These are phyloP conservation scores for Triticum urartu DNA, from an alignment of 176 grass and related monocot genomes.

Conservation along the genomic window DNA sequence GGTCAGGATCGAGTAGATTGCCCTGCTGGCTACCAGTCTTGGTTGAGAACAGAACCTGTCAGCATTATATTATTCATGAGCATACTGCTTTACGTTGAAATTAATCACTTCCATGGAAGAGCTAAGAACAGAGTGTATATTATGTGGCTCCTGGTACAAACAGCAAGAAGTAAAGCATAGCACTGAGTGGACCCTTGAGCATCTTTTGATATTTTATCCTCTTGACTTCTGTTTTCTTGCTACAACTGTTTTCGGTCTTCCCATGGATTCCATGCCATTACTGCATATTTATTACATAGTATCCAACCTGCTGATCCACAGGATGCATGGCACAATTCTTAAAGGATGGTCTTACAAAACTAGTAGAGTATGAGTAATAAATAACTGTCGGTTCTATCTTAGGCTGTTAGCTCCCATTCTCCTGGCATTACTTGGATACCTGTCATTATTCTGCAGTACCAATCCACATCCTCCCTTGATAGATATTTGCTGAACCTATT, in stretches of 20 bases:
- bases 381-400: not conserved
- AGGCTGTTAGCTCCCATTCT: slow-evolving; percentile 15
- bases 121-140: not conserved
- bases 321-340: not conserved
- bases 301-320: not conserved
- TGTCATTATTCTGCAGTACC: not conserved
- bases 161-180: not conserved
- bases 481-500: not conserved
- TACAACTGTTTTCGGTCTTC: not conserved
- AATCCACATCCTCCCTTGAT: not conserved
- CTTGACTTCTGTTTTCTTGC: not conserved
- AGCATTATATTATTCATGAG: not conserved
- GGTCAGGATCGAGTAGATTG: not conserved
- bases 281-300: not conserved
- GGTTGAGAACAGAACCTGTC: not conserved
- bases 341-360: not conserved
- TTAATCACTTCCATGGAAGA: not conserved
- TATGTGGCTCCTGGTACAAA: slow-evolving; percentile 8
- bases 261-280: not conserved
- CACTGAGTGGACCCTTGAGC: not conserved
- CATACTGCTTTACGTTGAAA: not conserved
- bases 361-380: slow-evolving; percentile 6
- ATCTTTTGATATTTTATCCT: not conserved
- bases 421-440: not conserved
- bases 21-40: not conserved